Evolutionary conservation across 73 alveolate genomes (phyloP).

Genomic region (Stentor coeruleus): DNA sequence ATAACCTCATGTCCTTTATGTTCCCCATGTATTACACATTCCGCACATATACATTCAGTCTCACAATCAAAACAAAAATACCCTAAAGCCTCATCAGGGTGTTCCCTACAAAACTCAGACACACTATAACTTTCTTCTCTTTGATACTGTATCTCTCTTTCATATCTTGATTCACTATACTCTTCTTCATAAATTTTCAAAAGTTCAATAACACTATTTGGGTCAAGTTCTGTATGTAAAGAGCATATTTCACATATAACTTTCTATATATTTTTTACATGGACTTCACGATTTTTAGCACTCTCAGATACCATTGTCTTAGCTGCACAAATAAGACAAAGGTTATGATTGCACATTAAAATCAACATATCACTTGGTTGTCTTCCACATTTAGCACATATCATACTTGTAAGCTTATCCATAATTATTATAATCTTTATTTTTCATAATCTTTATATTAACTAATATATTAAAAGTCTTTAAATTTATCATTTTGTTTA

Average conservation of each 20-base stretch:
- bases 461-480: too few species aligned
- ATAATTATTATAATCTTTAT: too few species aligned
- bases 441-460: too few species aligned
- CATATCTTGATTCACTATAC: too few species aligned
- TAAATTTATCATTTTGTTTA: too few species aligned
- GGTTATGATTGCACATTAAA: slow-evolving; percentile 80
- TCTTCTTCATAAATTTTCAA: too few species aligned
- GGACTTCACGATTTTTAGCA: slow-evolving; percentile 46
- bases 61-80: slow-evolving; percentile 81
- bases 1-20: slow-evolving; percentile 78
- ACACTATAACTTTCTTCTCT: slow-evolving; percentile 17
- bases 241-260: slow-evolving; percentile 78
- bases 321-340: slow-evolving; percentile 77
- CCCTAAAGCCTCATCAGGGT: slow-evolving; percentile 71
- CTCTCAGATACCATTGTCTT: slow-evolving; percentile 58
- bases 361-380: slow-evolving; percentile 68
- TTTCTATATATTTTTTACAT: slow-evolving; percentile 45
- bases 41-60: slow-evolving; percentile 73
- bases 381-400: slow-evolving; percentile 65
- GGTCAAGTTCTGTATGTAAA: slow-evolving; percentile 76
- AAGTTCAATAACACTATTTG: slow-evolving; percentile 73
- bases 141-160: background rate
- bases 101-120: slow-evolving; percentile 63
- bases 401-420: background rate
- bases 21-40: slow-evolving; percentile 84